Conservation (phyloP, 306 rosid species). For the Abrus precatorius region DNA sequence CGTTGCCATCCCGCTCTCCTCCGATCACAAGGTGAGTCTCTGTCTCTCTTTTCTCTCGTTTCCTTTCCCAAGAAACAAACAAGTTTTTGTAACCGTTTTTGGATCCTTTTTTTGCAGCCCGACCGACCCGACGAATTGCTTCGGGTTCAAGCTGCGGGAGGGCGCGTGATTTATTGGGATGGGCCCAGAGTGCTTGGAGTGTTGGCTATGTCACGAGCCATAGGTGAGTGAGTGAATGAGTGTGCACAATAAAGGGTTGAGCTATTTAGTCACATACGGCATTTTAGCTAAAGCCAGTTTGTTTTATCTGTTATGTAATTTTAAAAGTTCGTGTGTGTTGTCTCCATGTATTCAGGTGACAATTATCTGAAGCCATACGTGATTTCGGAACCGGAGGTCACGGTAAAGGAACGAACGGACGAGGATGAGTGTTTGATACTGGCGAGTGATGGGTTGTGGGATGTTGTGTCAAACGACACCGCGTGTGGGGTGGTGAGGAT, state of each 20-base stretch:
- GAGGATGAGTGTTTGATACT: conserved; percentile 85
- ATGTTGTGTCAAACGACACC: conserved; percentile 83
- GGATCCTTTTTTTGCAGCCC: conserved; percentile 61
- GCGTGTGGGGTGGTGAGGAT: conserved; percentile 82
- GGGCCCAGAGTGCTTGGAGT: conserved; percentile 92
- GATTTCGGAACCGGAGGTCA: conserved; percentile 91
- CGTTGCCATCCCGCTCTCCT: conserved; percentile 75
- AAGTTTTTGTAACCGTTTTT: not conserved
- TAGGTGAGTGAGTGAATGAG: conserved; percentile 53
- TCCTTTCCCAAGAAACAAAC: conserved; percentile 16
- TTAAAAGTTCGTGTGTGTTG: not conserved
- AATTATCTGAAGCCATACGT: conserved; percentile 83
- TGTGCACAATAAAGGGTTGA: conserved; percentile 15
- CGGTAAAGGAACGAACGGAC: conserved; percentile 63
- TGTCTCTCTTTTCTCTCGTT: not conserved
- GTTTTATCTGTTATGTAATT: not conserved
- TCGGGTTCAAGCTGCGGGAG: conserved; percentile 82
- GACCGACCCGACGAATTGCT: conserved; percentile 88
- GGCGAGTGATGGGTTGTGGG: conserved; percentile 96
- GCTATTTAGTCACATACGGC: not conserved
- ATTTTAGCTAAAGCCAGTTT: conserved; percentile 13
- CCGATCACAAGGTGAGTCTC: conserved; percentile 81
- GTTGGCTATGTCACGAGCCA: conserved; percentile 90
- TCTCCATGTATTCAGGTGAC: conserved; percentile 57
- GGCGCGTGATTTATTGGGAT: conserved; percentile 93